Base-by-base conservation (phyloP, 192 early-diverging fungal genomes). In the Entomortierella lignicola region DNA sequence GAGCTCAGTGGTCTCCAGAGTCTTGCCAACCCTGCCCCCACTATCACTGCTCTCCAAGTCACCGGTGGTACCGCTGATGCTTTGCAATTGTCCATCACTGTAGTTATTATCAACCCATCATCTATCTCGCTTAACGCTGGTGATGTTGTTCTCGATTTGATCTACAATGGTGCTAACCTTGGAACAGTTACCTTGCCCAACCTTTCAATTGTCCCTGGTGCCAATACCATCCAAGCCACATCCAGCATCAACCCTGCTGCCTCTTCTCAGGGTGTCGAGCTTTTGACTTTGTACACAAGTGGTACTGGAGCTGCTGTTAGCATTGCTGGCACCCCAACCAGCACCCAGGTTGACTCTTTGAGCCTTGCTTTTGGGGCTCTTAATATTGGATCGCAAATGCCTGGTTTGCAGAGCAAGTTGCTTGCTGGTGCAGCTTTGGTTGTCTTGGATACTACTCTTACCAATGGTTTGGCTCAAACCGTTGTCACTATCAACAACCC, bases 401-500 rank as follows among this genome's bases (percentile, higher is more conserved):
- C 85, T 44, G 85, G 83, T 58, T 63, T 86, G 25, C 59, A 50
- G 0, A 29, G 67, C 12, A 47, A 71, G 26, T 53, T 89, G 20
- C 53, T 89, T 8, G 70, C 75, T 29, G 58, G 63, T 34, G 68
- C 82, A 25, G 48, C 66, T 5, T 32, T 89, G 27, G 55, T 57
- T 48, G 71, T 89, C 21, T 51, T 63, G 11, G 60, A 58, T 27
- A 67, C 81, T n/a, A 83, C 85, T 12, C 53, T 75, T 20, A 37
- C 39, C 4, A 80, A 74, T 21, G 71, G 74, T 23, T n/a, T 81
- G 21, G 85, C 86, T n/a, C 41, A 55, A 51, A 79, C 83, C 41
- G 53, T 70, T 23, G 82, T 88, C 34, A 61, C 72, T n/a, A 70
- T 88, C 50, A 69, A 80, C 25, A 84, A 88, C 63, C 85, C 85